These are phyloP conservation scores for Hypsizygus ulmarius DNA, from an alignment of 1,284 basidiomycete species.

Conservation along the genomic window DNA sequence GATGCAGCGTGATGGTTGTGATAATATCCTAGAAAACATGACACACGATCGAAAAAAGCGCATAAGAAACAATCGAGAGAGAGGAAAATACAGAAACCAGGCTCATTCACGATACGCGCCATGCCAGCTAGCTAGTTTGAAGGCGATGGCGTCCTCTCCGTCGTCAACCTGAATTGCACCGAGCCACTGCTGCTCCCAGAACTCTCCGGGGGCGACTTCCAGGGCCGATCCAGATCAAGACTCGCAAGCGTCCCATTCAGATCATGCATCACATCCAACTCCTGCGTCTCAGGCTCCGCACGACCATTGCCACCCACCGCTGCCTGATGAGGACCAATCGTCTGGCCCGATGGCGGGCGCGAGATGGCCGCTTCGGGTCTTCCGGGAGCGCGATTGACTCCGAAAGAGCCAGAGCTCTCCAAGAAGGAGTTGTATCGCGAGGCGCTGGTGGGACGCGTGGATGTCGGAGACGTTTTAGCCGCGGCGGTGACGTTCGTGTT, in stretches of 20 bases:
- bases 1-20: constrained; percentile 27
- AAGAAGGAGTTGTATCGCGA: constrained; percentile 45
- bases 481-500: constrained; percentile 20
- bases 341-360: constrained; percentile 48
- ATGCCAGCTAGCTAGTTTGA: constrained; percentile 9
- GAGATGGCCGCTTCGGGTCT: constrained; percentile 48
- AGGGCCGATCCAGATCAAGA: constrained; percentile 55
- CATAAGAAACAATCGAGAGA: constrained; percentile 14
- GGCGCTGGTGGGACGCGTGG: constrained; percentile 41
- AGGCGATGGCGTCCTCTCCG: constrained; percentile 26
- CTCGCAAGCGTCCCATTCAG: constrained; percentile 75
- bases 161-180: constrained; percentile 27
- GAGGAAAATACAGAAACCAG: constrained; percentile 7
- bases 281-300: constrained; percentile 28
- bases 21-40: constrained; percentile 22
- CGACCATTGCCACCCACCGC: too few relatives aligned
- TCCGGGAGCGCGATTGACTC: constrained; percentile 37
- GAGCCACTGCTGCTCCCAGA: constrained; percentile 24
- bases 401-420: constrained; percentile 32
- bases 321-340: constrained; percentile 18
- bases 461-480: constrained; percentile 44
- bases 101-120: background rate
- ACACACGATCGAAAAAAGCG: constrained; percentile 11
- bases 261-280: constrained; percentile 59
- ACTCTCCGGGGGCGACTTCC: constrained; percentile 26